These are phyloP conservation scores for Pestalotiopsis sp. DNA, from an alignment of 2,329 filamentous ascomycete genomes.

Conservation along the genomic window DNA sequence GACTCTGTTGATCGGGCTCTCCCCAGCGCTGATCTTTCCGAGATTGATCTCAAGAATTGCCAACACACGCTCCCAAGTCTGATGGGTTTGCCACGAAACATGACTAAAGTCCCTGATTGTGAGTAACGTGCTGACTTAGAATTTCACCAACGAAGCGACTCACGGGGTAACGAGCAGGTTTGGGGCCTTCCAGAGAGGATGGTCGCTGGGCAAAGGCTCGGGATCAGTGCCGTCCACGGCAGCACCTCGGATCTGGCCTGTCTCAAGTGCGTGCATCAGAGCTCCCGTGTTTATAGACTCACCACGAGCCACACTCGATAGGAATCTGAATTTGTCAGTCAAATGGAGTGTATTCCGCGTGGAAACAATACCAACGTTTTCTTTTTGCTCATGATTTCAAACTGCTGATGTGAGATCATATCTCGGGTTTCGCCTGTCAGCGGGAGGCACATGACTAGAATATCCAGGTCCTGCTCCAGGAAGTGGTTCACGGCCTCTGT, in stretches of 20 bases:
- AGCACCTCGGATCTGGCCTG: slow-evolving; percentile 50
- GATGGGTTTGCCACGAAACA: too few relatives aligned
- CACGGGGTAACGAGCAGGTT: slow-evolving; percentile 57
- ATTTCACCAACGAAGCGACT: too few relatives aligned
- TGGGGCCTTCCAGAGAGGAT: slow-evolving; percentile 64
- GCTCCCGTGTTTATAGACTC: slow-evolving; percentile 41
- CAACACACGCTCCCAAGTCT: too few relatives aligned
- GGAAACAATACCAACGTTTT: slow-evolving; percentile 50
- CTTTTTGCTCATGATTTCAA: slow-evolving; percentile 35
- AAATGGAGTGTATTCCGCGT: too few relatives aligned
- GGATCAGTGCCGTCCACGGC: slow-evolving; percentile 73
- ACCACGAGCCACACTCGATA: slow-evolving; percentile 63
- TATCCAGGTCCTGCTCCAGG: slow-evolving; percentile 41
- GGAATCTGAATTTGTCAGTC: too few relatives aligned
- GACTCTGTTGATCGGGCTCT: too few relatives aligned
- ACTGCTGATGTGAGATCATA: slow-evolving; percentile 44
- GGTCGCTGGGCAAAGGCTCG: slow-evolving; percentile 64
- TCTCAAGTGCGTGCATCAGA: slow-evolving; percentile 55
- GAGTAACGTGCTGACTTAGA: too few relatives aligned
- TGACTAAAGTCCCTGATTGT: too few relatives aligned
- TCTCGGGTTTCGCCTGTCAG: slow-evolving; percentile 40
- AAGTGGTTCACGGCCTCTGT: slow-evolving; percentile 39
- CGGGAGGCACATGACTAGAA: slow-evolving; percentile 43
- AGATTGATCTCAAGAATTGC: too few relatives aligned
- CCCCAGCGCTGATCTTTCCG: too few relatives aligned